Evolutionary conservation across 2,329 filamentous ascomycete genomes (phyloP), one percentile per base, ranked within the genome.

Genomic region (Neobulgaria alba): DNA sequence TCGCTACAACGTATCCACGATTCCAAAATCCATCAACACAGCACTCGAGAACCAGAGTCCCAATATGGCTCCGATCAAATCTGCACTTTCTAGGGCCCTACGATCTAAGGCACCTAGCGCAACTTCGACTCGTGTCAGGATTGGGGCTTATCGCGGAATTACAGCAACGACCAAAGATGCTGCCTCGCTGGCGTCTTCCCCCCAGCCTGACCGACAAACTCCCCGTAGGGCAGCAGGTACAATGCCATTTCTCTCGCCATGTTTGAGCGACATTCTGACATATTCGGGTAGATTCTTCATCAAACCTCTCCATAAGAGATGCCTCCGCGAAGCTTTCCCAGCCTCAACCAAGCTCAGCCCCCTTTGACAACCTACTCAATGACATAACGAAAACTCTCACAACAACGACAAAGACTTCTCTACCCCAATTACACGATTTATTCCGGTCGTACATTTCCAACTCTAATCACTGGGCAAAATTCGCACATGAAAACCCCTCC

Each of bases 401-500:
- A 20, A 46, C 42, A 10, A 55, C 3, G 47, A 47, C 16, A 14
- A 18, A 2, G 36, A 56, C 15, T 43, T 57, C 1, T 44, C 44
- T 5, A 15, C 36, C 18, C 7, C 7, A 7, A 26, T 12, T 26
- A 12, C 7, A 12, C 23, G 12, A 26, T 26, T 12, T 26, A 7
- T 7, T 26, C 7, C 23, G 23, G 23, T 26, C 23, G 12, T 58
- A 58, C 29, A 42, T 34, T 3, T 54, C 56, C 1, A 33, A 53
- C 14, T 23, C 45, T 2, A 5, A 31, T 1, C 36, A 89, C 43
- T 95, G 89, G 89, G 60, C 67, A 38, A 70, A 69, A 49, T 95
- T 84, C 63, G 85, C 84, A 23, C 72, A 89, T 53, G 73, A 72
- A 15, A 81, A 93, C 55, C 55, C 66, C 16, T 75, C 69, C 44